Evolutionary conservation across 2,329 filamentous ascomycete genomes (phyloP).

Genomic region (Botrytis byssoidea): DNA sequence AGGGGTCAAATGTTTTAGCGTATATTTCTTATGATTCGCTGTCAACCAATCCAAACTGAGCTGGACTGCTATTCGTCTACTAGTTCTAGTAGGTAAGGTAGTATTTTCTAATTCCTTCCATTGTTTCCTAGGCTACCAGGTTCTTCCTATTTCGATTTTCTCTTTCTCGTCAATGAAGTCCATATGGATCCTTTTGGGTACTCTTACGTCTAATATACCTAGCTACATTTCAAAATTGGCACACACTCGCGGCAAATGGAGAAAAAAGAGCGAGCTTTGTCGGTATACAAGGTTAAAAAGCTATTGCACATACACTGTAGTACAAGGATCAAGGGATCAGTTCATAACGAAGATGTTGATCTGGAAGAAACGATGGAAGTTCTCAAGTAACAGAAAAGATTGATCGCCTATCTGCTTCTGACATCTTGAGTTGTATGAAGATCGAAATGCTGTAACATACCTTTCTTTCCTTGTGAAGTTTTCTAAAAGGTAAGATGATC

Average conservation of each 20-base stretch:
- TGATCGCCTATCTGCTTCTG: constrained; percentile 7
- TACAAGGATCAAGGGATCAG: constrained; percentile 3
- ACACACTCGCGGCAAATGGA: constrained; percentile 8
- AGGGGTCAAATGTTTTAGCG: constrained; percentile 16
- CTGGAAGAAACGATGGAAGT: constrained; percentile 3
- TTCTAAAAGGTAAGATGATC: not conserved
- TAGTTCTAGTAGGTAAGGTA: constrained; percentile 5
- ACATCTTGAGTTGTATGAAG: constrained; percentile 5
- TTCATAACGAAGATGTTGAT: not conserved
- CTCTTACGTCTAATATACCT: not conserved
- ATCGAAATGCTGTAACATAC: constrained; percentile 6
- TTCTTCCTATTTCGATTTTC: constrained; percentile 2
- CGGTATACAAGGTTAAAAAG: not conserved
- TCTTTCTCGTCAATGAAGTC: not conserved
- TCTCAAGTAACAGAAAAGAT: constrained; percentile 4
- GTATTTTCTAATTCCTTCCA: not conserved
- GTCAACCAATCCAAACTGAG: constrained; percentile 3
- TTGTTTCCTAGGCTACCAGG: constrained; percentile 5
- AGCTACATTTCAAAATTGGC: not conserved
- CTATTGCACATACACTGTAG: not conserved
- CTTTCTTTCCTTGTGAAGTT: not conserved
- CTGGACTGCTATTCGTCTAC: not conserved
- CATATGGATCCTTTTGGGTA: constrained; percentile 8
- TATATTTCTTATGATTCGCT: not conserved
- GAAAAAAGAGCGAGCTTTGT: not conserved